Evolutionary conservation across 2,329 filamentous ascomycete genomes (phyloP).

Genomic region (Aspergillus quadricinctus): DNA sequence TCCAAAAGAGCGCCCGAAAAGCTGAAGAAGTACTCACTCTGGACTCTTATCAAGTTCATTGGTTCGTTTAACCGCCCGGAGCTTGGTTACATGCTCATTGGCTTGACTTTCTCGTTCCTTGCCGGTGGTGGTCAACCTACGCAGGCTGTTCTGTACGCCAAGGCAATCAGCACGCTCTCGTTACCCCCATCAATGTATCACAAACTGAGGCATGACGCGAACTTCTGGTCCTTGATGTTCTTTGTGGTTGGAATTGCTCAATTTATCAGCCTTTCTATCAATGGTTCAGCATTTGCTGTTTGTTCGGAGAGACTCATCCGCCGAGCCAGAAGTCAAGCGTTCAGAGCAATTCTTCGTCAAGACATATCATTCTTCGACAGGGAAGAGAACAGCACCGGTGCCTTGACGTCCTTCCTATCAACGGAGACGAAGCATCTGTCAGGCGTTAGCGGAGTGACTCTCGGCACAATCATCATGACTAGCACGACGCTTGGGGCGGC

Average conservation of each 20-base stretch:
- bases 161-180: conserved; percentile 71
- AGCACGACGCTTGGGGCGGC: conserved; percentile 73
- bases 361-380: conserved; percentile 89
- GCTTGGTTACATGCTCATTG: conserved; percentile 66
- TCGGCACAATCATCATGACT: conserved; percentile 81
- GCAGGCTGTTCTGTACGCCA: conserved; percentile 79
- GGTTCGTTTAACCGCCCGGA: conserved; percentile 74
- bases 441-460: conserved; percentile 79
- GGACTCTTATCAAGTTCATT: conserved; percentile 74
- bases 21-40: conserved; percentile 61
- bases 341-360: conserved; percentile 83
- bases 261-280: conserved; percentile 62
- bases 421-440: conserved; percentile 86
- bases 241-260: conserved; percentile 74
- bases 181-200: conserved; percentile 50
- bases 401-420: conserved; percentile 81
- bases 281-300: conserved; percentile 73
- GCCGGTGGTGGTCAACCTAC: conserved; percentile 77
- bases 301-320: conserved; percentile 84
- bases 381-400: conserved; percentile 83
- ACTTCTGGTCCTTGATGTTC: conserved; percentile 89
- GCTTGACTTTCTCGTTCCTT: conserved; percentile 68
- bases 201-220: conserved; percentile 63
- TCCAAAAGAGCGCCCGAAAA: conserved; percentile 51
- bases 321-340: conserved; percentile 75